Base-by-base conservation (phyloP, 345 rosid species). In the Turritis glabra region DNA sequence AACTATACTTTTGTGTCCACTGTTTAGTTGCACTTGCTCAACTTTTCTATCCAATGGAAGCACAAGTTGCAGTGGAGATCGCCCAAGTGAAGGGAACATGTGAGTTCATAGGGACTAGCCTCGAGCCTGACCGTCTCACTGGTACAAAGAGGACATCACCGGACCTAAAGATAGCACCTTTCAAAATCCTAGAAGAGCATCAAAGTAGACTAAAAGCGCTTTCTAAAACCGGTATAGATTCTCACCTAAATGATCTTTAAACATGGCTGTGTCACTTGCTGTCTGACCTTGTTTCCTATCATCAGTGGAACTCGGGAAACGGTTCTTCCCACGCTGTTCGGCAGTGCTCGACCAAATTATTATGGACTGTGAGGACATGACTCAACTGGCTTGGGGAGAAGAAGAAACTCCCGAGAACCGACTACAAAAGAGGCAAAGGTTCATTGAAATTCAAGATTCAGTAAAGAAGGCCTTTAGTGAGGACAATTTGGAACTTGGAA, bases 271-370 rank as follows among this genome's bases (percentile, higher is more conserved):
- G 33, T 38, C 32, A 18, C 14, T 27, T 37, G 37, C 1, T 22
- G 50, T 27, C 48, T 50, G 29, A 71, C 38, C 27, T 51, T 73
- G 33, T 43, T 33, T 73, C 37, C 52, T 46, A 50, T 15, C 71
- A 52, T 60, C 85, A 93, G 97, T 91, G 73, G 97, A 88, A 67
- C 87, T 88, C 2, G 98, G 92, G 38, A 91, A 87, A 79, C 78
- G 80, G 11, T 88, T 82, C 53, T 90, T 88, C 74, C 98, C 98
- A n/a, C 86, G 88, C 9, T 93, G 97, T 77, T 93, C 96, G 1
- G 60, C n/a, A 13, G 18, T 13, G 40, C 82, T 93, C 8, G 85
- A 87, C 80, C 66, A 75, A 73, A 88, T 93, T 50, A 88, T 93
- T 56, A 86, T 93, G 85, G 88, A 87, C 17, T 84, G 78, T 0